Conservation (phyloP, 768 basidiomycete species). For the Crepidotus variabilis region DNA sequence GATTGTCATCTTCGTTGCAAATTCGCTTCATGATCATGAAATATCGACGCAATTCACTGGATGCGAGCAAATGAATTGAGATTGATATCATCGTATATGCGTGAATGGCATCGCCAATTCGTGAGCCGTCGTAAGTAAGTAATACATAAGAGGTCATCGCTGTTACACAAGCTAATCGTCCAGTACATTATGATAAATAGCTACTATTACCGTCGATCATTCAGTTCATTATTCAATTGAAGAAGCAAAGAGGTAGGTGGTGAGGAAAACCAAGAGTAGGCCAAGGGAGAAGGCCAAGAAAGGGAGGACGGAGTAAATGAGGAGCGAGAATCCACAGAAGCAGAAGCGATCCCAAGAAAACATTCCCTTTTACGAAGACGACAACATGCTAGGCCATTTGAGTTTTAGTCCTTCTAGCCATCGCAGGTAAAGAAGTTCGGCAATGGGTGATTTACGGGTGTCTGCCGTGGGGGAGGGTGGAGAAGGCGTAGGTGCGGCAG, state of each 20-base stretch:
- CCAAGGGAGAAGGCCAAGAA: neutral
- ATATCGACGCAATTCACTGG: neutral
- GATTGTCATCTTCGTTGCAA: neutral
- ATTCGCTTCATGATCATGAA: neutral
- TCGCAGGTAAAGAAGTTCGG: constrained; percentile 94
- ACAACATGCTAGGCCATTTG: constrained; percentile 78
- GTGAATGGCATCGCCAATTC: neutral
- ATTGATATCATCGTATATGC: neutral
- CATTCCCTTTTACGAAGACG: constrained; percentile 20
- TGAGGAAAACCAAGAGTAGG: neutral
- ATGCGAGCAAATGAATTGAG: neutral
- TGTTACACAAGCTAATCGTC: neutral
- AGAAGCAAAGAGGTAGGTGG: neutral
- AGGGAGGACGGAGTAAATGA: neutral
- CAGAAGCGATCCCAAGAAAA: neutral
- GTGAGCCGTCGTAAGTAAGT: neutral
- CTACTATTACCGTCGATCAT: neutral
- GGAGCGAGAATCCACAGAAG: neutral
- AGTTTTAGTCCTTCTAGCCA: constrained; percentile 92
- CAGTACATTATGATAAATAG: neutral
- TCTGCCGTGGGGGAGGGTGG: constrained; percentile 26
- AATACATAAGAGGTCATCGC: neutral
- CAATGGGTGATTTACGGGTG: constrained; percentile 79
- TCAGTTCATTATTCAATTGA: neutral
- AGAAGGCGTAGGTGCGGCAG: constrained; percentile 17